These are phyloP conservation scores for Psilocybe azurescens DNA, from an alignment of 768 basidiomycete genomes.

Conservation along the genomic window DNA sequence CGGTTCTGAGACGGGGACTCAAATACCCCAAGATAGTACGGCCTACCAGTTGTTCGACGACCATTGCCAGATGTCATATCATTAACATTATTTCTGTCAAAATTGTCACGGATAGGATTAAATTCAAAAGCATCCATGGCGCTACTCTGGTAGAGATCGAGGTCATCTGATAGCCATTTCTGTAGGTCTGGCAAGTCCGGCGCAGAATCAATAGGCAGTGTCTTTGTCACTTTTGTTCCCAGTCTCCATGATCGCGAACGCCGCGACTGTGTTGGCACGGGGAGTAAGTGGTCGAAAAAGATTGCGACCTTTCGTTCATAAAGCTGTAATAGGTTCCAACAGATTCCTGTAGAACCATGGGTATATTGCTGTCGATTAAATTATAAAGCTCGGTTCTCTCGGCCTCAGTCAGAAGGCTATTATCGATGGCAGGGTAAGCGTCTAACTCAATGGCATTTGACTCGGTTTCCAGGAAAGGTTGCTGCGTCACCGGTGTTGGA, in stretches of 20 bases:
- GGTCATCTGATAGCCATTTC: constrained; percentile 36
- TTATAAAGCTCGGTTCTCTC: constrained; percentile 59
- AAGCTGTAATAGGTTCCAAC: constrained; percentile 56
- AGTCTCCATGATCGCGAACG: constrained; percentile 15
- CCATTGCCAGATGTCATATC: background rate
- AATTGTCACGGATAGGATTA: constrained; percentile 13
- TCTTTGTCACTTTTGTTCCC: constrained; percentile 7
- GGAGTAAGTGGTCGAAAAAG: constrained; percentile 51
- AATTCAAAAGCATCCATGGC: constrained; percentile 17
- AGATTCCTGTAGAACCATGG: constrained; percentile 52
- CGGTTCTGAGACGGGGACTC: background rate
- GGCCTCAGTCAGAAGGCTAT: constrained; percentile 41
- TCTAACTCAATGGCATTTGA: constrained; percentile 17
- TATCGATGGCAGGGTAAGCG: constrained; percentile 27
- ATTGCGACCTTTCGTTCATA: constrained; percentile 52
- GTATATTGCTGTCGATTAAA: constrained; percentile 53
- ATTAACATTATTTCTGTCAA: constrained; percentile 9
- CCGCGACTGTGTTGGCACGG: constrained; percentile 3
- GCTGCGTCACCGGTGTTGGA: constrained; percentile 14
- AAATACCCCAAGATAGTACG: background rate
- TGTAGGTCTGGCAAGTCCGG: constrained; percentile 32
- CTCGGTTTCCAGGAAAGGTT: constrained; percentile 22
- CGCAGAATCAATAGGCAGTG: constrained; percentile 16
- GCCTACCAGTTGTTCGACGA: background rate
- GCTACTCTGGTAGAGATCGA: constrained; percentile 20